Percentiles rank a stretch among this genome's conserved stretches.
Evolutionary conservation across 1,139 yeast genomes (phyloP).

Genomic region (Pneumocystis murina): DNA sequence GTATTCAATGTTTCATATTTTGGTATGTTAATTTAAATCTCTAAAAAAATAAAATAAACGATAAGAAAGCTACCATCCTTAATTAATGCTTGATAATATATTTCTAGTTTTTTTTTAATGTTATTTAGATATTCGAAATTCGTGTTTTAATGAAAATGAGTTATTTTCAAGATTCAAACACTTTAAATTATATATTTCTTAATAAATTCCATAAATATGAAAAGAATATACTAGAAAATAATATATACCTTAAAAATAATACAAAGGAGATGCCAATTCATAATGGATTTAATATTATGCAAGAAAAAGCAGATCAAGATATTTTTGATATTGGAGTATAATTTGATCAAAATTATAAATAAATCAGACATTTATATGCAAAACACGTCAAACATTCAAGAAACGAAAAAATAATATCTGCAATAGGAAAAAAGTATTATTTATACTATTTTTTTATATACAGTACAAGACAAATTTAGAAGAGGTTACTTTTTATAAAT

Average conservation of each 20-base stretch:
- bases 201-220: neutral
- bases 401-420: slow-evolving; percentile 7
- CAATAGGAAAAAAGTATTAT: slow-evolving; percentile 16
- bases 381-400: neutral
- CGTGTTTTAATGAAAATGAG: neutral
- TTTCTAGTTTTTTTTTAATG: neutral
- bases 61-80: no score
- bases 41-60: no score
- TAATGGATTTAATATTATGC: neutral
- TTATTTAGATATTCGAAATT: neutral
- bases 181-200: neutral
- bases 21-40: no score
- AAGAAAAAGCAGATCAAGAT: neutral
- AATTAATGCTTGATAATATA: neutral
- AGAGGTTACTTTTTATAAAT: slow-evolving; percentile 22
- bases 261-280: neutral
- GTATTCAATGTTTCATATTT: no score
- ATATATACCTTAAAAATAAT: neutral
- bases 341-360: neutral
- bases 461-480: slow-evolving; percentile 21
- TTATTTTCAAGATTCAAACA: neutral
- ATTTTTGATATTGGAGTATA: no score
- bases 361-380: neutral
- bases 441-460: slow-evolving; percentile 22
- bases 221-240: neutral